Evolutionary conservation across 1,284 basidiomycete species (phyloP).

Genomic region (Amylostereum areolatum): DNA sequence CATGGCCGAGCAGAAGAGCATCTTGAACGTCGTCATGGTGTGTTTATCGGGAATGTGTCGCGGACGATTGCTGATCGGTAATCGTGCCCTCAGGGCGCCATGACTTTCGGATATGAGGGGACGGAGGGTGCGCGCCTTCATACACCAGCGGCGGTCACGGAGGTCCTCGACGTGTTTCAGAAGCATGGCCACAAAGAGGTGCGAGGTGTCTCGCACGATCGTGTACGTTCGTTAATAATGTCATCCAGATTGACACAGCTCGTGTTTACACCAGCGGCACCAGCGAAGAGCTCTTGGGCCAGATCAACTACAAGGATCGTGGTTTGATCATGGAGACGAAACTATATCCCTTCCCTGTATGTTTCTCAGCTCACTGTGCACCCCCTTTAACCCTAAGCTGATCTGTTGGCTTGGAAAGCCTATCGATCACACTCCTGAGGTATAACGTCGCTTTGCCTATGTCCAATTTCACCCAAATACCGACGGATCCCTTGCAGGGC

Average conservation of each 20-base stretch:
- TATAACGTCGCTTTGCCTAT: conserved; percentile 1
- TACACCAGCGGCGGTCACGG: conserved; percentile 41
- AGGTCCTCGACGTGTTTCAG: conserved; percentile 52
- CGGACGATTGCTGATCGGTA: not conserved
- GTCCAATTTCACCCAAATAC: conserved; percentile 12
- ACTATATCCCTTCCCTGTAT: conserved; percentile 24
- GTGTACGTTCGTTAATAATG: not conserved
- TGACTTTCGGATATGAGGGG: conserved; percentile 24
- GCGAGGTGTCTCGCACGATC: not conserved
- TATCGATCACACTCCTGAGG: conserved; percentile 7
- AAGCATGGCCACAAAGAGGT: conserved; percentile 51
- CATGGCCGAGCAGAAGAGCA: conserved; percentile 23
- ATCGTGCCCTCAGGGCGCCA: conserved; percentile 21
- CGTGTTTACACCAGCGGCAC: conserved; percentile 43
- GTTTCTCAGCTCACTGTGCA: not conserved
- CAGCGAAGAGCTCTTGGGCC: conserved; percentile 39
- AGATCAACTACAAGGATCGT: conserved; percentile 29
- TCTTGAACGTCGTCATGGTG: conserved; percentile 37
- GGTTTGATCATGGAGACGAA: conserved; percentile 42
- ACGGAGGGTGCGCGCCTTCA: conserved; percentile 40
- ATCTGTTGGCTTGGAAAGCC: not conserved
- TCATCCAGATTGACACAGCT: conserved; percentile 47
- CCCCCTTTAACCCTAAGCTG: not conserved
- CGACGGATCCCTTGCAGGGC: conserved; percentile 19
- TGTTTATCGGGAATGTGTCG: conserved; percentile 4